Percentiles rank a stretch among this genome's conserved stretches.
phyloP scores from a whole-genome alignment of 305 asterid genomes.

The Fraxinus sp. region DNA sequence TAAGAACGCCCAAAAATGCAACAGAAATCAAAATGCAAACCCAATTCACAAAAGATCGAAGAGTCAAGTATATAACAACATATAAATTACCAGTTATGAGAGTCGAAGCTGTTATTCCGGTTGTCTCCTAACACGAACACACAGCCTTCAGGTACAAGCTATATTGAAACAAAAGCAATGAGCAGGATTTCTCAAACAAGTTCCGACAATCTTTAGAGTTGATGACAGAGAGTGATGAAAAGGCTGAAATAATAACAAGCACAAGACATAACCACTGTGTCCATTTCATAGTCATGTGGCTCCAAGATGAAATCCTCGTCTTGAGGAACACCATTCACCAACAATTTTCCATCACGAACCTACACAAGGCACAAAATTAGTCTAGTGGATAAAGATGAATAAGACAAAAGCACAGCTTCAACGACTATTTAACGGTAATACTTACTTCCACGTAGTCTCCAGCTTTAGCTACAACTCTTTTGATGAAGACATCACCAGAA shows the following conservation, averaged over 20 bases:
- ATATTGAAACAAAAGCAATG: slow-evolving; percentile 2
- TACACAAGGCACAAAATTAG: background rate
- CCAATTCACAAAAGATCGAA: background rate
- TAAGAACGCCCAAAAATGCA: background rate
- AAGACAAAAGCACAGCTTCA: background rate
- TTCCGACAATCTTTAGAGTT: background rate
- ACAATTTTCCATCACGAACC: slow-evolving; percentile 47
- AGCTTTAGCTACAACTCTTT: slow-evolving; percentile 24
- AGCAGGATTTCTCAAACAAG: background rate
- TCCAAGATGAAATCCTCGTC: slow-evolving; percentile 49
- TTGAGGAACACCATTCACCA: slow-evolving; percentile 43
- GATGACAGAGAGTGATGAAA: background rate
- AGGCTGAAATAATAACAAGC: background rate
- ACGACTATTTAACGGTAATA: background rate
- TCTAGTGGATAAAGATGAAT: background rate
- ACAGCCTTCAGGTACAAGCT: slow-evolving; percentile 53
- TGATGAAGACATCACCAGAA: slow-evolving; percentile 12
- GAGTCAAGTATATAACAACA: background rate
- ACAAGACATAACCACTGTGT: slow-evolving; percentile 35
- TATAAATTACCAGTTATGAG: slow-evolving; percentile 43
- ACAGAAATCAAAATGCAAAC: background rate
- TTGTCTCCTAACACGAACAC: slow-evolving; percentile 61
- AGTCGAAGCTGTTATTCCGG: slow-evolving; percentile 51
- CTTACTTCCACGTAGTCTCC: slow-evolving; percentile 22
- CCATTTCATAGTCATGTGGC: slow-evolving; percentile 47